These are phyloP conservation scores for Gloeopeniophorella convolvens DNA, from an alignment of 768 basidiomycete species.

Conservation along the genomic window DNA sequence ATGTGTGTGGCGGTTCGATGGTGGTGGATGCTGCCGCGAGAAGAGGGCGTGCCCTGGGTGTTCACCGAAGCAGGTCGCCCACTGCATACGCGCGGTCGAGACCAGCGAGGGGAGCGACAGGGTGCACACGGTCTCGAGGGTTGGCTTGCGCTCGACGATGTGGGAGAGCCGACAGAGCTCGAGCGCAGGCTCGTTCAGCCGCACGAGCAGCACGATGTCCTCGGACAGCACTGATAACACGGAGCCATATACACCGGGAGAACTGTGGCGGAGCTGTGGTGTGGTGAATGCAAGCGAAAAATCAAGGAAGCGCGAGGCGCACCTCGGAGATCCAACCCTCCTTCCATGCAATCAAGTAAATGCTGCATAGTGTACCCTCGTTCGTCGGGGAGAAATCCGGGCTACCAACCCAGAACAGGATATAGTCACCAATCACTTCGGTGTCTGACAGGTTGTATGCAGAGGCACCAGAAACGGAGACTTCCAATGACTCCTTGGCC, in stretches of 20 bases:
- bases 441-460: conserved; percentile 12
- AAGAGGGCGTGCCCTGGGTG: conserved; percentile 12
- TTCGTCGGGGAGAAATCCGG: background rate
- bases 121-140: conserved; percentile 6
- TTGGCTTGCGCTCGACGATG: background rate
- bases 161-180: conserved; percentile 6
- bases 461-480: conserved; percentile 1
- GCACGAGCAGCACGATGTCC: conserved; percentile 4
- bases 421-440: conserved; percentile 14
- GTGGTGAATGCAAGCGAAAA: too few species aligned
- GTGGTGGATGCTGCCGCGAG: background rate
- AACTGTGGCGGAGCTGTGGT: background rate
- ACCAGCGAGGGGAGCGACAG: conserved; percentile 2
- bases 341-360: conserved; percentile 12
- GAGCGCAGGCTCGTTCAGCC: conserved; percentile 7
- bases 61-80: conserved; percentile 13
- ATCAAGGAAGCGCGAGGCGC: background rate
- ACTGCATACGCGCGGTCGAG: background rate
- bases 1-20: background rate
- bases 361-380: conserved; percentile 1
- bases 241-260: conserved; percentile 7
- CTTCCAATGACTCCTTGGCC: background rate
- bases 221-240: conserved; percentile 7
- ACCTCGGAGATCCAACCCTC: conserved; percentile 12
- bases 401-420: conserved; percentile 10